These are phyloP conservation scores for Pyrrhoderma lamaoense DNA, from an alignment of 1,284 basidiomycete species.

Conservation along the genomic window DNA sequence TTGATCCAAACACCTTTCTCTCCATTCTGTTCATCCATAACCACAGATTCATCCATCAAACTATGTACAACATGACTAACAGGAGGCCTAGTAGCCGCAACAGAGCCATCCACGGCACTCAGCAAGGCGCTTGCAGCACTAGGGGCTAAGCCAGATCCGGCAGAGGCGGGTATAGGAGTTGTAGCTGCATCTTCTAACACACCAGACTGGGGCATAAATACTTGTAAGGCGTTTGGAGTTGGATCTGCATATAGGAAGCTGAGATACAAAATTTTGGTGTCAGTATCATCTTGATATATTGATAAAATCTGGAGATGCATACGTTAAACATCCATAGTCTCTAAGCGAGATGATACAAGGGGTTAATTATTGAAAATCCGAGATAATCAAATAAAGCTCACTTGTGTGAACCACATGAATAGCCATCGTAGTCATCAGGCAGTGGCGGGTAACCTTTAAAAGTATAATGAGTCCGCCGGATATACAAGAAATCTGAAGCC, in stretches of 20 bases:
- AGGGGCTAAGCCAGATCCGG: conserved; percentile 8
- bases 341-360: conserved; percentile 28
- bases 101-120: not conserved
- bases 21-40: conserved; percentile 42
- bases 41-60: conserved; percentile 3
- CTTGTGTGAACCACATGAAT: conserved; percentile 83
- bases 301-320: conserved; percentile 24
- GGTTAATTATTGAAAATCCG: not conserved
- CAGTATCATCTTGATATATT: conserved; percentile 8
- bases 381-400: conserved; percentile 26
- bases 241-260: conserved; percentile 78
- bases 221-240: conserved; percentile 72
- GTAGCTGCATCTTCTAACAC: conserved; percentile 31
- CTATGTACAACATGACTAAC: not conserved
- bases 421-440: conserved; percentile 67
- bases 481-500: not conserved
- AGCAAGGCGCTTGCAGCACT: conserved; percentile 10
- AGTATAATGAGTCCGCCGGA: not conserved
- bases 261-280: conserved; percentile 5
- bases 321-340: conserved; percentile 86
- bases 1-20: conserved; percentile 68
- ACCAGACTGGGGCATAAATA: conserved; percentile 47
- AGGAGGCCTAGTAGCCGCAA: conserved; percentile 1
- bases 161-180: conserved; percentile 10
- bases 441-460: conserved; percentile 73